Conservation (phyloP, 805 yeast genomes). For the Citeromyces matritensis region DNA sequence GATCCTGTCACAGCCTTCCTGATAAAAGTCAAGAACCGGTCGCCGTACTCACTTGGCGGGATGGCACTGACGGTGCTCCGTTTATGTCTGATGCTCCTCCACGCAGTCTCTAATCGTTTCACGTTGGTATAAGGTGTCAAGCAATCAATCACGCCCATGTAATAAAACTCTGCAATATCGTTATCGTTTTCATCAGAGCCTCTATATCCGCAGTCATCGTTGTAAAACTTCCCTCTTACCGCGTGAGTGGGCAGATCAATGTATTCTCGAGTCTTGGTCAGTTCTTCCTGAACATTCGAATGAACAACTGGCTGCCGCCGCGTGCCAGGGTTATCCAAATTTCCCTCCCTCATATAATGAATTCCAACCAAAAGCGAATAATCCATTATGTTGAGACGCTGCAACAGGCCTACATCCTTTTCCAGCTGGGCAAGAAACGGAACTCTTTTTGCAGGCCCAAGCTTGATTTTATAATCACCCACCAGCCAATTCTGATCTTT, state of each 20-base stretch:
- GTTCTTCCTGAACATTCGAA: not conserved
- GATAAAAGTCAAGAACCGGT: conserved; percentile 67
- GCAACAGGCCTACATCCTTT: conserved; percentile 58
- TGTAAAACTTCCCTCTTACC: conserved; percentile 29
- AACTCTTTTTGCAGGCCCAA: conserved; percentile 59
- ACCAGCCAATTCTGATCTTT: conserved; percentile 88
- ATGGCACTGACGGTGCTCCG: conserved; percentile 69
- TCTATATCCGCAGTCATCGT: conserved; percentile 77
- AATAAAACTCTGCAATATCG: conserved; percentile 59
- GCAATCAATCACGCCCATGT: conserved; percentile 89
- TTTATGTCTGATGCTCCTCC: conserved; percentile 60
- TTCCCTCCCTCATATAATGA: conserved; percentile 54
- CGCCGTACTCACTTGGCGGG: conserved; percentile 85
- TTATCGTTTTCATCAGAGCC: conserved; percentile 52
- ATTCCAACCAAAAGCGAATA: conserved; percentile 82
- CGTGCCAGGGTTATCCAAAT: conserved; percentile 15
- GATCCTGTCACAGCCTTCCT: conserved; percentile 6
- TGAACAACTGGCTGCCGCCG: not conserved
- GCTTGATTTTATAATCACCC: conserved; percentile 40
- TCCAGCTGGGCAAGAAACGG: conserved; percentile 55
- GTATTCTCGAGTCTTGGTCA: conserved; percentile 7
- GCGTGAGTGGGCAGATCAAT: not conserved
- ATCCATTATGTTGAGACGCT: conserved; percentile 83
- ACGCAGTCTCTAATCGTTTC: conserved; percentile 74
- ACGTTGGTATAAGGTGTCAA: conserved; percentile 63